These are phyloP conservation scores for Talaromyces sp. DNA, from an alignment of 2,329 filamentous ascomycete genomes.

Conservation along the genomic window DNA sequence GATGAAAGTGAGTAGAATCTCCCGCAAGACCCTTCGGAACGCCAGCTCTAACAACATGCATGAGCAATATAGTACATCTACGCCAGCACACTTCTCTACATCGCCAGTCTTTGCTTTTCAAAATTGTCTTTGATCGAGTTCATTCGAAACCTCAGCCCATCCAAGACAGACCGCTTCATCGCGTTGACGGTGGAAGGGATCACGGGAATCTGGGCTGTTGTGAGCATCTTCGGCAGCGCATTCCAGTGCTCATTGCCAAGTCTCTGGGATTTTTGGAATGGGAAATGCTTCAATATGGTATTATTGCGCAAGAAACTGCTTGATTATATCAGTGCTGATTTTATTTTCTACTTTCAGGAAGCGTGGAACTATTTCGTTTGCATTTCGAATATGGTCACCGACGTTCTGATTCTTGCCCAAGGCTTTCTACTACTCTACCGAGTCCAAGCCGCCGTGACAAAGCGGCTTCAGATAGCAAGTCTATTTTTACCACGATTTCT, in stretches of 20 bases:
- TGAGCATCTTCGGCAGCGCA: neutral
- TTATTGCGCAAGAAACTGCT: neutral
- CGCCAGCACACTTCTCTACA: neutral
- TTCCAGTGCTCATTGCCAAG: conserved; percentile 1
- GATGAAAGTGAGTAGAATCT: neutral
- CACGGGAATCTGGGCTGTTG: neutral
- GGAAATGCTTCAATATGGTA: conserved; percentile 4
- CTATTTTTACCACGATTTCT: conserved; percentile 1
- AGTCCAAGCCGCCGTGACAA: neutral
- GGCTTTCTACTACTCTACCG: neutral
- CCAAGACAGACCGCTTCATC: neutral
- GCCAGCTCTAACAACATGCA: neutral
- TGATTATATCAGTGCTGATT: neutral
- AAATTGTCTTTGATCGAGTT: neutral
- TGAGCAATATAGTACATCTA: neutral
- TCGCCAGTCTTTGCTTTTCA: conserved; percentile 1
- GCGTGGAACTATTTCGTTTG: conserved; percentile 5
- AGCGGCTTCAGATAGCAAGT: neutral
- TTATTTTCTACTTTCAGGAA: neutral
- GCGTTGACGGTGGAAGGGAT: neutral
- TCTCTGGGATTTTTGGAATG: conserved; percentile 1
- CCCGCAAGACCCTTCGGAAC: neutral
- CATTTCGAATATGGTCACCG: conserved; percentile 3
- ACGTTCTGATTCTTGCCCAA: neutral
- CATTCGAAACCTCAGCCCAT: neutral